Percentiles rank a stretch among this genome's conserved stretches.
Conservation (phyloP, 129 eudicot genomes). For the Apium graveolens region DNA sequence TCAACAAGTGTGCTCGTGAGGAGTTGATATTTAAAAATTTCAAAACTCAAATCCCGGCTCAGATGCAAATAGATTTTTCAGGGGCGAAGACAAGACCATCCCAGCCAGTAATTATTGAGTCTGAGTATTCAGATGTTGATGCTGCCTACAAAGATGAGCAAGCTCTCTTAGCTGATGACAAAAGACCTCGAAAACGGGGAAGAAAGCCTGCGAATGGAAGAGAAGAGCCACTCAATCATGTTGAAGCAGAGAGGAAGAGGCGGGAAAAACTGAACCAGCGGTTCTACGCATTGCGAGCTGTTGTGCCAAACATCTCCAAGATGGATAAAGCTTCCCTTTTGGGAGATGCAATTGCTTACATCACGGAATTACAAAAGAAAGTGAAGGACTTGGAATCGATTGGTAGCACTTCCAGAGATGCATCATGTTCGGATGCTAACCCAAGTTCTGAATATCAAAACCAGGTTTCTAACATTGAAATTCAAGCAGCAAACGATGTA, state of each 20-base stretch:
- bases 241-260: constrained; percentile 81
- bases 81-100: constrained; percentile 47
- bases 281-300: constrained; percentile 77
- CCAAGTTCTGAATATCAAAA: constrained; percentile 7
- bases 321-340: constrained; percentile 93
- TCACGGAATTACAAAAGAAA: constrained; percentile 81
- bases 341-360: constrained; percentile 89
- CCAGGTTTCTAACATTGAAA: constrained; percentile 33
- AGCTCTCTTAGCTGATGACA: constrained; percentile 33
- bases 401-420: constrained; percentile 16
- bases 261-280: constrained; percentile 86
- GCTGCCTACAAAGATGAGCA: constrained; percentile 35
- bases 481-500: constrained; percentile 39
- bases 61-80: constrained; percentile 65
- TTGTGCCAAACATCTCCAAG: constrained; percentile 87
- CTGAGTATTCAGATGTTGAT: constrained; percentile 67
- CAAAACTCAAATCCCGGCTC: constrained; percentile 34
- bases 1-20: constrained; percentile 25
- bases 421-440: not conserved
- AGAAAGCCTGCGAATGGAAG: constrained; percentile 90
- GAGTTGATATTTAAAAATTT: constrained; percentile 24
- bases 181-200: constrained; percentile 73
- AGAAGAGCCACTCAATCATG: constrained; percentile 83
- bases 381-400: constrained; percentile 58
- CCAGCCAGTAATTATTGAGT: constrained; percentile 38